Evolutionary conservation across 2,329 filamentous ascomycete genomes (phyloP).

Genomic region (Talaromyces sp.): DNA sequence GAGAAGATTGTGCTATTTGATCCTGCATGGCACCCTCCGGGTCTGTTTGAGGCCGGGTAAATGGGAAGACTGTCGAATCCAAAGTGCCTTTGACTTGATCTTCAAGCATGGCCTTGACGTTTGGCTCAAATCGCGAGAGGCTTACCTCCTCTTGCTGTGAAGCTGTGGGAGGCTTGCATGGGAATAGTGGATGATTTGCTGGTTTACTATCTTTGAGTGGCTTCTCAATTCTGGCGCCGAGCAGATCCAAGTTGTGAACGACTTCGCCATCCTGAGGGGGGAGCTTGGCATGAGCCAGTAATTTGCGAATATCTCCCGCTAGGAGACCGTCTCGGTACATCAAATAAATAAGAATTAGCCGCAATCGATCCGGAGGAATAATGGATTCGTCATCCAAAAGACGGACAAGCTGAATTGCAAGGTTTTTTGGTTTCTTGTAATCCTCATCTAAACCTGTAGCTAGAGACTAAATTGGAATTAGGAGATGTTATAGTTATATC

Average conservation of each 20-base stretch:
- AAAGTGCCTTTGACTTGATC: conserved; percentile 63
- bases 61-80: conserved; percentile 65
- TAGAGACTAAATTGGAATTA: conserved; percentile 52
- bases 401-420: conserved; percentile 78
- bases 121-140: conserved; percentile 81
- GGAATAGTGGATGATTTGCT: conserved; percentile 64
- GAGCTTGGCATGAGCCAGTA: conserved; percentile 77
- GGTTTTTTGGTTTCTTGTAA: conserved; percentile 81
- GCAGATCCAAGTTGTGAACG: conserved; percentile 69
- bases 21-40: conserved; percentile 41
- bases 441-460: conserved; percentile 93
- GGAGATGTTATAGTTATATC: conserved; percentile 1
- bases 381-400: conserved; percentile 83
- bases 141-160: conserved; percentile 69
- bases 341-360: conserved; percentile 79
- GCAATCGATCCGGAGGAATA: conserved; percentile 67
- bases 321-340: conserved; percentile 84
- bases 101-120: conserved; percentile 78
- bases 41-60: conserved; percentile 59
- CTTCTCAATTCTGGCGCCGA: conserved; percentile 70
- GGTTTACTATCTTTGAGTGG: conserved; percentile 74
- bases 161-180: conserved; percentile 54
- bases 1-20: conserved; percentile 62
- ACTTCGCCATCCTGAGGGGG: conserved; percentile 68
- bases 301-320: conserved; percentile 73